These are phyloP conservation scores for Daedaleopsis sinensis DNA, from an alignment of 768 basidiomycete genomes.

Conservation along the genomic window DNA sequence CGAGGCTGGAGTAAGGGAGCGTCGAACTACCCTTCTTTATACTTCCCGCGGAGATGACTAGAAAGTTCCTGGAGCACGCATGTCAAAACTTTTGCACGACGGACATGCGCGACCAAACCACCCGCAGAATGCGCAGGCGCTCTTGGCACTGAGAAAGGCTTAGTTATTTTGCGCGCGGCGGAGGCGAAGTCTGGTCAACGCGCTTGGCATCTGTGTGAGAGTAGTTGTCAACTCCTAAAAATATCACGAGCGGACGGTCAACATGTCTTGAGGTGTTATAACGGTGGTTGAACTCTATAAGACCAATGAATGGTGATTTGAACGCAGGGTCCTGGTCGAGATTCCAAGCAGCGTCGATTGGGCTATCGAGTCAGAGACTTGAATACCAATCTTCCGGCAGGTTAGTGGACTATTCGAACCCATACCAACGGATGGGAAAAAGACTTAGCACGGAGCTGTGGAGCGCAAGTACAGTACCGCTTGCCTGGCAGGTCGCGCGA, in stretches of 20 bases:
- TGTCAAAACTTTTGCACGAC: neutral
- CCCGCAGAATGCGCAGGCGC: neutral
- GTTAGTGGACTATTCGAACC: neutral
- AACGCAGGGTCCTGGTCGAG: too few relatives aligned
- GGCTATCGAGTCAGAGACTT: too few relatives aligned
- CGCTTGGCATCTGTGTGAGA: slow-evolving; percentile 6
- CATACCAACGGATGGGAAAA: neutral
- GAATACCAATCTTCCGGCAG: too few relatives aligned
- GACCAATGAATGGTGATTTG: neutral
- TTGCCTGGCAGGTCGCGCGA: neutral
- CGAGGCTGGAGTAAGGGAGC: neutral
- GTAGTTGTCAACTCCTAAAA: neutral
- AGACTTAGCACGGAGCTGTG: neutral
- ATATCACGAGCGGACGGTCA: neutral
- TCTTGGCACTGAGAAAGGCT: slow-evolving; percentile 4
- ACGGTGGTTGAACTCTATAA: neutral
- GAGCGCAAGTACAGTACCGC: neutral
- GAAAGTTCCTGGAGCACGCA: neutral
- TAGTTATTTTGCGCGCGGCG: neutral
- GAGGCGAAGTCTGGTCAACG: neutral
- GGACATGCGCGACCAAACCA: neutral
- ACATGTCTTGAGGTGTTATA: neutral
- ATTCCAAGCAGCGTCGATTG: too few relatives aligned
- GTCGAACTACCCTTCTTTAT: neutral
- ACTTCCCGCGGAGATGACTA: neutral